Conservation (phyloP, 345 rosid genomes). For the Euphorbia tirucalli region DNA sequence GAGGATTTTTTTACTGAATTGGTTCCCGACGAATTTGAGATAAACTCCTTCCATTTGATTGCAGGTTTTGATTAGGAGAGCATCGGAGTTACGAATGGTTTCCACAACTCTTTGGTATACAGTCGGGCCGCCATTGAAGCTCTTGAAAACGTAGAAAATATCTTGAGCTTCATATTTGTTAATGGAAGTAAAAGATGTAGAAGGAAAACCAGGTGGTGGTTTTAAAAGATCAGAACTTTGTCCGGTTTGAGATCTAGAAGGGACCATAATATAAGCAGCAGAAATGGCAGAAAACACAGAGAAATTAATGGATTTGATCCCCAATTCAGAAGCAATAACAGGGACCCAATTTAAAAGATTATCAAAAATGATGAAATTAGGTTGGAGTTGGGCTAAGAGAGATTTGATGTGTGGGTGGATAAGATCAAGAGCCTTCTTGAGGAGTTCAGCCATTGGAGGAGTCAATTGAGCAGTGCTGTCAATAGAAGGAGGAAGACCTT, state of each 20-base stretch:
- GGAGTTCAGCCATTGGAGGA: slow-evolving; percentile 23
- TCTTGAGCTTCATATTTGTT: slow-evolving; percentile 21
- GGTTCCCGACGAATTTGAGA: slow-evolving; percentile 16
- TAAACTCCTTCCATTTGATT: slow-evolving; percentile 32
- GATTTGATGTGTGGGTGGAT: slow-evolving; percentile 30
- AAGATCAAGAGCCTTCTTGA: slow-evolving; percentile 32
- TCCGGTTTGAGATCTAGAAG: slow-evolving; percentile 1
- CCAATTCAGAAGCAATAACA: slow-evolving; percentile 18
- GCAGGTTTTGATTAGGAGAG: slow-evolving; percentile 23
- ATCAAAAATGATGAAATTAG: slow-evolving; percentile 34
- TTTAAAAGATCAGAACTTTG: slow-evolving; percentile 16
- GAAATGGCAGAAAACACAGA: slow-evolving; percentile 13
- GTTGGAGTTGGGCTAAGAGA: slow-evolving; percentile 25
- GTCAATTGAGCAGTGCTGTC: slow-evolving; percentile 35
- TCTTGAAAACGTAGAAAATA: slow-evolving; percentile 13
- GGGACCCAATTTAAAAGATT: neutral
- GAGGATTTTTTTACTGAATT: slow-evolving; percentile 26
- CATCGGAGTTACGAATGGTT: neutral
- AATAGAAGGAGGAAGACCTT: slow-evolving; percentile 29
- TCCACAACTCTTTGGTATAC: slow-evolving; percentile 11
- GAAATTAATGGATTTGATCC: neutral
- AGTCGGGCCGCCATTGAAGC: slow-evolving; percentile 10
- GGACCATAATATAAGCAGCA: slow-evolving; percentile 7
- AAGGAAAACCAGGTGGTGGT: slow-evolving; percentile 25
- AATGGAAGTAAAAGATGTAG: slow-evolving; percentile 8